Evolutionary conservation across 2,329 filamentous ascomycete genomes (phyloP).

Genomic region (Colletotrichum paranaense): DNA sequence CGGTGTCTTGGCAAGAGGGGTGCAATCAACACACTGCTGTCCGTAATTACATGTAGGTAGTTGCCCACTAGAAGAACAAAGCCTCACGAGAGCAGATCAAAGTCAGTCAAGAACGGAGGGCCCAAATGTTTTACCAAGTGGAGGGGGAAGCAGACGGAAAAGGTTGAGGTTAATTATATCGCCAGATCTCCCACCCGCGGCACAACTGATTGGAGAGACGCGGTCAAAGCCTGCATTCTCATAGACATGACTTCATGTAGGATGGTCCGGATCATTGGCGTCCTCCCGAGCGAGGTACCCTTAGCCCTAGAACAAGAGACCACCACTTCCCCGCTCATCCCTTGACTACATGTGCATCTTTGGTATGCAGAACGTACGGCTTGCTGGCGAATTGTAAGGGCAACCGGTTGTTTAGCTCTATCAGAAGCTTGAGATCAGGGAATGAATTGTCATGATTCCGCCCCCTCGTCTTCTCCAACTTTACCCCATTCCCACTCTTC

Average conservation of each 20-base stretch:
- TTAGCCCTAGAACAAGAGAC: neutral
- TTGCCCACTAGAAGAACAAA: neutral
- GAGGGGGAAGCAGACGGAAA: neutral
- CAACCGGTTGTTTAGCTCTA: too few species aligned
- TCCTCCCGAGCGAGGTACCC: neutral
- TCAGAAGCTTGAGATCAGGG: too few species aligned
- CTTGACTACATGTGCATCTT: neutral
- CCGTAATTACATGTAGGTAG: neutral
- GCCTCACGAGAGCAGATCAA: neutral
- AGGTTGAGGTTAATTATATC: neutral
- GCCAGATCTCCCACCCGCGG: neutral
- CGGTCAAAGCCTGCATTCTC: neutral
- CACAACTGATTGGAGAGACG: neutral
- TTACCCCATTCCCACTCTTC: neutral
- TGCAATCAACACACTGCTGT: neutral
- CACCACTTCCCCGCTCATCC: neutral
- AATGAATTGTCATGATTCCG: too few species aligned
- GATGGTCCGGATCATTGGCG: neutral
- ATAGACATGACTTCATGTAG: neutral
- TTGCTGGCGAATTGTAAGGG: neutral
- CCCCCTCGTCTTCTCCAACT: neutral
- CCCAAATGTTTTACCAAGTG: neutral
- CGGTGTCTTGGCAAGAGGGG: constrained; percentile 34
- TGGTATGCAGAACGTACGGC: neutral
- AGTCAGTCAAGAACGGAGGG: neutral